Evolutionary conservation across 257 asterid species (phyloP), one percentile per base, ranked within the genome.

Genomic region (Solanum peruvianum): DNA sequence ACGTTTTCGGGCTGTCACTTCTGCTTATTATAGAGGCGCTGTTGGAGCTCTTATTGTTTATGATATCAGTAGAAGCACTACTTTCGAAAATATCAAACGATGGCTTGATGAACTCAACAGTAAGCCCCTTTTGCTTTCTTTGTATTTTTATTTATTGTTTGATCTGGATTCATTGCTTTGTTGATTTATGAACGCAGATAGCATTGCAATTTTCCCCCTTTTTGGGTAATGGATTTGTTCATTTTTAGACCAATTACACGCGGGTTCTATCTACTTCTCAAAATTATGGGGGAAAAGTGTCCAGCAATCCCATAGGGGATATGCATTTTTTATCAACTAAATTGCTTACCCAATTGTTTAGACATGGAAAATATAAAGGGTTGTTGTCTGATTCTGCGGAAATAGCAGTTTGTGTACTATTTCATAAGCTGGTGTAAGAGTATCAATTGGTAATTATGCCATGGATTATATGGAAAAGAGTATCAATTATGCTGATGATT

Each of bases 21-120:
- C 98, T 58, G 96, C 98, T 88, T 94, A 94, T 58, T 94, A 94
- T 64, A 94, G 96, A 89, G 96, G 98, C 83, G 98, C 95, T 44
- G 94, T 92, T 64, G 98, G 98, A 6, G 98, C 95, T 16, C 94
- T 93, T 85, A 84, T 93, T 86, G 96, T 93, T 45, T 94, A 93
- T 47, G 98, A 94, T 58, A 93, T 94, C 73, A 92, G 80, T 89
- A 89, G 96, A 85, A 92, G 25, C 42, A 73, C 91, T 41, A 94
- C 98, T 41, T 94, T 93, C 27, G 93, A 92, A 83, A 92, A 92
- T 31, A 86, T 90, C 88, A 90, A 91, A 58, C 88, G 96, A 35
- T 94, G 96, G 98, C 96, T 93, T 42, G 93, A 94, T 77, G 98
- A 93, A 90, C 98, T 95, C 62, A 89, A 90, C 11, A 93, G 96